phyloP scores from a whole-genome alignment of 495 filamentous ascomycete species.

The Aspergillus coremiiformis region DNA sequence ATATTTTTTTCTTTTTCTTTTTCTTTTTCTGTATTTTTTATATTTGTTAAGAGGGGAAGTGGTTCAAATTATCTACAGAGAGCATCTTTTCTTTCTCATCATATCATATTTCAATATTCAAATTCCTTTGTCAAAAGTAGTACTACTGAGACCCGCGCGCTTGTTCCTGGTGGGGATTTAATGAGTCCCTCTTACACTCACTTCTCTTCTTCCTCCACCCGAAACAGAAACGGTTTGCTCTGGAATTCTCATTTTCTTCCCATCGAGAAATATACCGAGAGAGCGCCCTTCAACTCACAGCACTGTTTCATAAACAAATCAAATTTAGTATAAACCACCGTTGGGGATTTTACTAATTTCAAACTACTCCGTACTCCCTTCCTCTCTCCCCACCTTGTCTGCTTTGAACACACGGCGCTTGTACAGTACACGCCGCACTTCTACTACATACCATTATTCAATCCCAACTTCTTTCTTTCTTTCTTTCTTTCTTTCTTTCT shows the following conservation, averaged over 20 bases:
- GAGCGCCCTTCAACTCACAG: background rate
- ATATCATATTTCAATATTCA: background rate
- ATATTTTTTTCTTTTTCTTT: too few relatives aligned
- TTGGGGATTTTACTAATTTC: background rate
- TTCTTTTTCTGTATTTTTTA: too few relatives aligned
- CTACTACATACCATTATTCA: background rate
- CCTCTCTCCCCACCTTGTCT: slow-evolving; percentile 10
- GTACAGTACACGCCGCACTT: slow-evolving; percentile 13
- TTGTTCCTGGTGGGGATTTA: background rate
- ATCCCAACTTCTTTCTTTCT: too few relatives aligned
- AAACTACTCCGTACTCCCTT: too few relatives aligned
- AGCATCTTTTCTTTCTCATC: too few relatives aligned
- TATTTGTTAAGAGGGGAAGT: too few relatives aligned
- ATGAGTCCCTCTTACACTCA: background rate
- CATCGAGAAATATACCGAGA: too few relatives aligned
- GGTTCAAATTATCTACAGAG: too few relatives aligned
- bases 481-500: slow-evolving; percentile 3
- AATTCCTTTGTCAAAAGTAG: background rate
- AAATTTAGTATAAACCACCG: background rate
- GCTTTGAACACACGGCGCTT: slow-evolving; percentile 14
- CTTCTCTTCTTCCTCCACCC: background rate
- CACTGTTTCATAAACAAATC: background rate
- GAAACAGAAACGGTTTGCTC: background rate
- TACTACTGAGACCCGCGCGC: background rate
- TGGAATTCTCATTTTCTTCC: background rate